phyloP scores from a whole-genome alignment of 176 grass and related monocot genomes.

The Carex cristatella region DNA sequence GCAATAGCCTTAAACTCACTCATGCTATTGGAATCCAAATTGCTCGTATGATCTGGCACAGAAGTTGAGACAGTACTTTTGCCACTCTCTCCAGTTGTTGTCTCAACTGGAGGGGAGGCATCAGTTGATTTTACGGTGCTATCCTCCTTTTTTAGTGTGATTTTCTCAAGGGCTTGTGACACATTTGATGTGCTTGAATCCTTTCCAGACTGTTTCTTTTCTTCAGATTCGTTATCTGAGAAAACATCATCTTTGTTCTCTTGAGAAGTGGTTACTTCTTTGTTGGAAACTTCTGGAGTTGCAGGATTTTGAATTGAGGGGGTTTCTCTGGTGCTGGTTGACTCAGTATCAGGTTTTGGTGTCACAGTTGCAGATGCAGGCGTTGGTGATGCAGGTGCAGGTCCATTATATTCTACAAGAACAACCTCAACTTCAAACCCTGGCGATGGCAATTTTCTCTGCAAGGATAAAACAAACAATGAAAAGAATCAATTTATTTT shows the following conservation, averaged over 20 bases:
- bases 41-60: neutral
- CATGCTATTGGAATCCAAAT: constrained; percentile 45
- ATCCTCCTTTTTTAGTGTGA: constrained; percentile 40
- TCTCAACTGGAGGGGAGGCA: constrained; percentile 5
- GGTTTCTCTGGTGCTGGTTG: constrained; percentile 34
- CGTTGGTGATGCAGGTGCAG: constrained; percentile 41
- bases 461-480: constrained; percentile 29
- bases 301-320: constrained; percentile 1
- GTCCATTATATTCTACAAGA: constrained; percentile 67
- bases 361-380: constrained; percentile 13
- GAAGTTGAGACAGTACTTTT: constrained; percentile 26
- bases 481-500: neutral
- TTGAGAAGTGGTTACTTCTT: constrained; percentile 28
- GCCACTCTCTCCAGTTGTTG: constrained; percentile 35
- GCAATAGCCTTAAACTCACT: constrained; percentile 96
- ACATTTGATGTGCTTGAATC: constrained; percentile 34
- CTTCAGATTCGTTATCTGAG: constrained; percentile 74
- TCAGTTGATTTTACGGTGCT: constrained; percentile 38
- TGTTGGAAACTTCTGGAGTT: constrained; percentile 29
- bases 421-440: constrained; percentile 91
- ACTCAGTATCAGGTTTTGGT: constrained; percentile 29
- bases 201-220: constrained; percentile 33
- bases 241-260: constrained; percentile 84
- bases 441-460: constrained; percentile 93
- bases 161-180: constrained; percentile 51